Evolutionary conservation across 208 protist species (phyloP), one percentile per base, ranked within the genome.

Genomic region (Trypanosoma platydactyli): DNA sequence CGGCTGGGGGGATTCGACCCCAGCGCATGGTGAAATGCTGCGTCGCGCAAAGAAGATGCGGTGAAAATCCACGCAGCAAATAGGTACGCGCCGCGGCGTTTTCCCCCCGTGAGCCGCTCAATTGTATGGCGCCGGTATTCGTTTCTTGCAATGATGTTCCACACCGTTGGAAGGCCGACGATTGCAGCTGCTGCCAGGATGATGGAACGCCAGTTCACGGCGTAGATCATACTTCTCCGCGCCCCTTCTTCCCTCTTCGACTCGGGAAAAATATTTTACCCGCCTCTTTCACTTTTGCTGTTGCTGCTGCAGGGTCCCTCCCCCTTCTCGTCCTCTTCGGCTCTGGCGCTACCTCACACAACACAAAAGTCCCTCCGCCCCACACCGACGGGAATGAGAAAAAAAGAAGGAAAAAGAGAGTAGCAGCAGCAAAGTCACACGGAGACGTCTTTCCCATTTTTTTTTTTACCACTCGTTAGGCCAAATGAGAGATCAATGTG

Each of bases 91-190:
- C 85, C 96, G 16, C 40, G 29, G 24, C 84, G 76, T 46, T 77
- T 76, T 22, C 44, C 52, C 13, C 70, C 48, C 42, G 81, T 13
- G 0, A 83, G 7, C 24, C 68, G 76, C 33, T 94, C 86, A 1
- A 98, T 56, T 13, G 89, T 91, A 60, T 89, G 83, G 13, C 67
- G 80, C 38, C 73, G 74, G 61, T 96, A 97, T 76, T 98, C 96
- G 33, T 81, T 79, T 25, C 91, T 80, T 3, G 92, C 96, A 15
- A 96, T 57, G 33, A 92, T 77, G 68, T 98, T 98, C 94, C 95
- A 98, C 46, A 84, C 76, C 15, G 67, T 68, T 46, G 95, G 95
- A 11, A 82, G 65, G 1, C 79, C 73, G 0, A 83, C 80, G 49
- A 95, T 96, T 22, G 70, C 79, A 7, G 79, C 45, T 24, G 68